Base-by-base conservation (phyloP, 768 basidiomycete species). In the Neoboletus magnificus region DNA sequence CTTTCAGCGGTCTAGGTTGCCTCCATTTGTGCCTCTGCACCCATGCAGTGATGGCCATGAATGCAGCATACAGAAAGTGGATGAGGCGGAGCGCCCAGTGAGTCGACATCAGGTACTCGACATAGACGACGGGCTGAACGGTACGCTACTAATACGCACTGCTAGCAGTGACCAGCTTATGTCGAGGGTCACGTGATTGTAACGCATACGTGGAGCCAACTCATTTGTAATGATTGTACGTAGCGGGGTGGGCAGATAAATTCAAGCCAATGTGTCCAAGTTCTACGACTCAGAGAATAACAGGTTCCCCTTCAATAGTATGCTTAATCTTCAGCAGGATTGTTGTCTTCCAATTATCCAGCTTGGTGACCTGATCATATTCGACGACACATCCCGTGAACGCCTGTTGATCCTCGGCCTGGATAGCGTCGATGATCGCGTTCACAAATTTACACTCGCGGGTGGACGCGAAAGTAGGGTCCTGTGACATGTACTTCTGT, bases 321-420 rank as follows among this genome's bases (percentile, higher is more conserved):
- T 82, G 83, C 82, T 98, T 98, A 72, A 98, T 87, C 76, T 88
- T 91, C 66, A 98, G 76, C 67, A 99, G 71, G 48, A 99, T 87
- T 29, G 71, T 78, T 44, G 95, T 98, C 81, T 98, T 98, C 94
- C 93, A 97, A 71, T 89, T 89, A 70, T 98, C 96, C 67, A 99
- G 74, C 74, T 91, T 93, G 37, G 85, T 89, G 57, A 98, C 83
- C 67, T 93, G 87, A 71, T 98, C 94, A 69, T 83, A 98, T 69
- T 95, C 93, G 41, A 83, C 84, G n/a, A 96, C 86, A n/a, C 86
- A 86, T 18, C 75, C 85, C 6, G 90, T 92, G 69, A 89, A 96
- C 25, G 76, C 72, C 62, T 91, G 85, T 72, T 82, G 64, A 75
- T 90, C 88, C 7, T 83, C 86, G 32, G 75, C 76, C 51, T 87